Evolutionary conservation across 345 rosid species (phyloP).

Genomic region (Eucalyptus cladocalyx): DNA sequence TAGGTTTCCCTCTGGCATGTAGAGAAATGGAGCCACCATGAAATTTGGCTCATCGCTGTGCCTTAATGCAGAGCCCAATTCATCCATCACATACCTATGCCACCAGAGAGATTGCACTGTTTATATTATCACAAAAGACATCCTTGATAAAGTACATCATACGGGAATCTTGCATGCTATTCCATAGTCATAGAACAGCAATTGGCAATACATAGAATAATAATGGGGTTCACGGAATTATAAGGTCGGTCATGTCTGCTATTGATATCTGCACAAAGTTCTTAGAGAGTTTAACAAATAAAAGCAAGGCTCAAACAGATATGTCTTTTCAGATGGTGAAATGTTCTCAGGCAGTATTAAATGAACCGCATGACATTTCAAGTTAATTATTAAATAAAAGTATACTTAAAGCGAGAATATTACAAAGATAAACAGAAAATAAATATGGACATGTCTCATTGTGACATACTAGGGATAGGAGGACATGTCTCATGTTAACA

Average conservation of each 20-base stretch:
- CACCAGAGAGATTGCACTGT: neutral
- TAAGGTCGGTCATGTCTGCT: neutral
- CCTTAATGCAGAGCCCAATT: constrained; percentile 79
- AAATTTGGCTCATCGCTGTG: constrained; percentile 91
- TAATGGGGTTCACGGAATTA: neutral
- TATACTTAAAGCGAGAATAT: neutral
- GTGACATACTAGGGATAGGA: neutral
- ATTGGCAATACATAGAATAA: neutral
- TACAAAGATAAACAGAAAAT: neutral
- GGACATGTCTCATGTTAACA: neutral
- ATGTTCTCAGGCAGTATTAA: neutral
- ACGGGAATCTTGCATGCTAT: neutral
- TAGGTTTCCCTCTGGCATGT: constrained; percentile 75
- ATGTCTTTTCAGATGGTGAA: neutral
- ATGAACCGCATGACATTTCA: neutral
- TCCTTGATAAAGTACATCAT: neutral
- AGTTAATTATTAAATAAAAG: neutral
- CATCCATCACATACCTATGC: constrained; percentile 95
- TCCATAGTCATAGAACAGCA: neutral
- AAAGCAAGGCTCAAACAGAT: neutral
- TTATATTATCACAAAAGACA: neutral
- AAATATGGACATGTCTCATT: neutral
- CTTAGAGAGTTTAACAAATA: neutral
- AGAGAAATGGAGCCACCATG: constrained; percentile 87
- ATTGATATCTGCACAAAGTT: neutral